phyloP scores from a whole-genome alignment of 2,329 filamentous ascomycete genomes.

The Colletotrichum magnum region DNA sequence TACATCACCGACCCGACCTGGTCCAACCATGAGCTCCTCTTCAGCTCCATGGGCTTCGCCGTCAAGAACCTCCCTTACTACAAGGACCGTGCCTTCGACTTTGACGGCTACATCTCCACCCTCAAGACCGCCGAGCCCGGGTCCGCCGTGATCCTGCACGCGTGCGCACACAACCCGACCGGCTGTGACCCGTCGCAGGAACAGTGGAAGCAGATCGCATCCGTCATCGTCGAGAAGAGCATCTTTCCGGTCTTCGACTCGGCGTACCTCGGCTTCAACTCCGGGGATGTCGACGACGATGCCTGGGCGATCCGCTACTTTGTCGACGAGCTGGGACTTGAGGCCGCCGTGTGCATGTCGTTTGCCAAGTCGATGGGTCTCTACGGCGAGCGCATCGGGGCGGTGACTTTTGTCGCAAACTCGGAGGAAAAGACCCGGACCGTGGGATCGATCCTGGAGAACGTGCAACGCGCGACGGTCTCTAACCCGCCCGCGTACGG shows the following conservation, averaged over 20 bases:
- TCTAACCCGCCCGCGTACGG: slow-evolving; percentile 55
- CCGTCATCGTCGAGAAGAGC: slow-evolving; percentile 44
- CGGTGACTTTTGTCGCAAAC: slow-evolving; percentile 47
- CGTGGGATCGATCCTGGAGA: slow-evolving; percentile 49
- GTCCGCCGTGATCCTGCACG: slow-evolving; percentile 54
- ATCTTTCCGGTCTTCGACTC: slow-evolving; percentile 51
- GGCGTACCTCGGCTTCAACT: slow-evolving; percentile 52
- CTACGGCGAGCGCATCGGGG: slow-evolving; percentile 55
- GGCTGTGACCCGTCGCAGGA: slow-evolving; percentile 55
- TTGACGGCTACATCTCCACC: slow-evolving; percentile 46
- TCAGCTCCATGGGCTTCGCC: slow-evolving; percentile 49
- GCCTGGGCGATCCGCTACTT: slow-evolving; percentile 52
- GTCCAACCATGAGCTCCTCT: slow-evolving; percentile 57
- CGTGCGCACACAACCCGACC: slow-evolving; percentile 60
- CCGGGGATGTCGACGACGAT: slow-evolving; percentile 50
- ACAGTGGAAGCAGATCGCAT: slow-evolving; percentile 50
- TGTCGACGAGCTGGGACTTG: slow-evolving; percentile 54
- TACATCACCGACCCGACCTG: slow-evolving; percentile 58
- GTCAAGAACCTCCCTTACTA: slow-evolving; percentile 54
- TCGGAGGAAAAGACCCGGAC: slow-evolving; percentile 38
- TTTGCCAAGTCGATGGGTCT: slow-evolving; percentile 73
- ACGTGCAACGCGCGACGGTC: slow-evolving; percentile 51
- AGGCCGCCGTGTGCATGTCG: slow-evolving; percentile 71
- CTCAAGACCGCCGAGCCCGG: slow-evolving; percentile 46
- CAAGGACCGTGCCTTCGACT: slow-evolving; percentile 50